phyloP scores from a whole-genome alignment of 768 basidiomycete genomes.

The Tricholoma sp. region DNA sequence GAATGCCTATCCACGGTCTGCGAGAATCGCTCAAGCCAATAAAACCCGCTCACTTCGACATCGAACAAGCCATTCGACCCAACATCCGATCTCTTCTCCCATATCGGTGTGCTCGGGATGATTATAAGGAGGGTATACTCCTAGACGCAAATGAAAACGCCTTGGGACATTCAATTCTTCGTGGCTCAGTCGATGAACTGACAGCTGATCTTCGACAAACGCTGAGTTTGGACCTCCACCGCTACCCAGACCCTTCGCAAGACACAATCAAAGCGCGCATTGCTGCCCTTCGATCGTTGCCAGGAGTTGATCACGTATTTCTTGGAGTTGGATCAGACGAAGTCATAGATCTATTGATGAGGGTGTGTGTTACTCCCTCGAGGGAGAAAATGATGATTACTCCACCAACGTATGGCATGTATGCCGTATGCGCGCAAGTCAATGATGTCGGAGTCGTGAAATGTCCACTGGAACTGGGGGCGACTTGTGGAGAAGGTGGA shows the following conservation, averaged over 20 bases:
- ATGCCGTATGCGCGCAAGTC: conserved; percentile 88
- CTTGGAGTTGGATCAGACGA: conserved; percentile 97
- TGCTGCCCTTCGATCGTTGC: conserved; percentile 65
- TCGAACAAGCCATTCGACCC: conserved; percentile 82
- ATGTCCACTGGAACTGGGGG: conserved; percentile 62
- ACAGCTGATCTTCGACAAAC: conserved; percentile 31
- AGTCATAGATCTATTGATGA: conserved; percentile 90
- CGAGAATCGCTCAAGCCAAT: conserved; percentile 33
- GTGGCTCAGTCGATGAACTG: conserved; percentile 16
- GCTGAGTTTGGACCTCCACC: conserved; percentile 59
- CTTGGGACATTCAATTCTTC: conserved; percentile 75
- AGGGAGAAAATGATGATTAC: conserved; percentile 82
- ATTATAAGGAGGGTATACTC: conserved; percentile 87
- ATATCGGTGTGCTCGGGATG: conserved; percentile 94
- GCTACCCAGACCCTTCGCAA: conserved; percentile 94
- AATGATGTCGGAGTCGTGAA: conserved; percentile 87
- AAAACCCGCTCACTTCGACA: conserved; percentile 77
- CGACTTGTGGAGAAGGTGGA: conserved; percentile 66
- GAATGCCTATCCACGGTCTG: conserved; percentile 66
- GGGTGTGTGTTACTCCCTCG: conserved; percentile 78
- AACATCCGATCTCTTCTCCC: conserved; percentile 91
- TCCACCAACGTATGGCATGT: conserved; percentile 99
- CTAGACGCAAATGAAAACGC: conserved; percentile 99
- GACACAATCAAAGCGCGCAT: conserved; percentile 72
- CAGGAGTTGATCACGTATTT: conserved; percentile 67